Evolutionary conservation across 768 basidiomycete species (phyloP).

Genomic region (Phlebiopsis flavidoalba): DNA sequence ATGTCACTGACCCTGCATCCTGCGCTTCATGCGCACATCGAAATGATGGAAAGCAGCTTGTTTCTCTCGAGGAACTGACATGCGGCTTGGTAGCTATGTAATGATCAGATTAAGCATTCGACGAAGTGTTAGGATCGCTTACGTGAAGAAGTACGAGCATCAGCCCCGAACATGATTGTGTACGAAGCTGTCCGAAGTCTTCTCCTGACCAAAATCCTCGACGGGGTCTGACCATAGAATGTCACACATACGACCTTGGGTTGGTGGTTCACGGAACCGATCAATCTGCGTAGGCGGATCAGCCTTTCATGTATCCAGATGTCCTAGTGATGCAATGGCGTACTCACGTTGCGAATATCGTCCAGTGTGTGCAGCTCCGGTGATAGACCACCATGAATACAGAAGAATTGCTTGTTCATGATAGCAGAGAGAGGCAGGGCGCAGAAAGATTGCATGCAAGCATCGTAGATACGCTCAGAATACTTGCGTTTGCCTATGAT

Average conservation of each 20-base stretch:
- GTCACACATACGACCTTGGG: constrained; percentile 97
- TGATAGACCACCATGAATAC: constrained; percentile 95
- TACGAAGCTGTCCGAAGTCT: constrained; percentile 82
- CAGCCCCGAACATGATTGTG: constrained; percentile 97
- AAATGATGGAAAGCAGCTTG: constrained; percentile 92
- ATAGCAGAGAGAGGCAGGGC: constrained; percentile 90
- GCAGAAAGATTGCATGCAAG: constrained; percentile 98
- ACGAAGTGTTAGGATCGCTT: constrained; percentile 28
- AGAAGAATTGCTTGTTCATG: constrained; percentile 99
- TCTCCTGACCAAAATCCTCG: constrained; percentile 96
- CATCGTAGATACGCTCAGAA: constrained; percentile 93
- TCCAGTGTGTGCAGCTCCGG: constrained; percentile 95
- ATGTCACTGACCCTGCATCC: constrained; percentile 78
- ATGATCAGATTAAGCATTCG: neutral
- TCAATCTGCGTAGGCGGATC: constrained; percentile 58
- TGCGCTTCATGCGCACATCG: constrained; percentile 99
- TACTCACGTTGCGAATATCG: constrained; percentile 79
- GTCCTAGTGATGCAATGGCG: neutral
- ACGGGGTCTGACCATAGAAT: constrained; percentile 98
- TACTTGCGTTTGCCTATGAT: constrained; percentile 94
- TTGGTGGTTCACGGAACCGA: constrained; percentile 97
- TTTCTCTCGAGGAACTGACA: constrained; percentile 97
- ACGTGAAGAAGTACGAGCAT: constrained; percentile 96
- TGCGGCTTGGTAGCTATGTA: constrained; percentile 83
- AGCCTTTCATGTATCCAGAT: neutral